Percentiles rank a stretch among this genome's conserved stretches.
Conservation (phyloP, 331 rosid genomes). For the Acacia concinna region DNA sequence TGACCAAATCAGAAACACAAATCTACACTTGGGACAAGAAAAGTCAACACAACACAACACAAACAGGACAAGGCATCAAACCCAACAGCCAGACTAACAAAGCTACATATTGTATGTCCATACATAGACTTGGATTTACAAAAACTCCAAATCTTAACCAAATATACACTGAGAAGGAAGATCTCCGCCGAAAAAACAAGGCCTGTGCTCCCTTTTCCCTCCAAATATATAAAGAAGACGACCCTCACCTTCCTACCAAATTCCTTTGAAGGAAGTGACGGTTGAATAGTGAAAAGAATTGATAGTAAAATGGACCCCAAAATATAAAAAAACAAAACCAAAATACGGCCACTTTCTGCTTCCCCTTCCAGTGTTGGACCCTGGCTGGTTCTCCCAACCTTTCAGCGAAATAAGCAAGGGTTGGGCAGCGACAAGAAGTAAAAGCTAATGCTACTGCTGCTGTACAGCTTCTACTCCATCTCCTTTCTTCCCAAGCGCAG, state of each 20-base stretch:
- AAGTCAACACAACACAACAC: neutral
- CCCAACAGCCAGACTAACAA: constrained; percentile 14
- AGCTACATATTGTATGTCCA: constrained; percentile 35
- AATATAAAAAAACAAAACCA: constrained; percentile 35
- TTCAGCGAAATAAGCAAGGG: constrained; percentile 42
- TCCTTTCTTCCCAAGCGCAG: constrained; percentile 32
- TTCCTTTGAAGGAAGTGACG: constrained; percentile 39
- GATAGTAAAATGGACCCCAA: constrained; percentile 29
- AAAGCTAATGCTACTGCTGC: constrained; percentile 29
- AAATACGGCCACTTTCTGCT: constrained; percentile 32
- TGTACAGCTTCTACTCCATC: constrained; percentile 30
- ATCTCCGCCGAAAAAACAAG: constrained; percentile 47
- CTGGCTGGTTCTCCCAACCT: constrained; percentile 35
- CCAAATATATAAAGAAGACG: constrained; percentile 27
- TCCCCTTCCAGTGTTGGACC: constrained; percentile 32
- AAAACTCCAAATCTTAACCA: constrained; percentile 49
- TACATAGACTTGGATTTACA: constrained; percentile 48
- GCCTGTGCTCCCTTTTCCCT: constrained; percentile 43
- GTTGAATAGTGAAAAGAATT: constrained; percentile 45
- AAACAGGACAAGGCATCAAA: neutral
- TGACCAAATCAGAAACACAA: constrained; percentile 17
- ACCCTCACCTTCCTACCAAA: constrained; percentile 23
- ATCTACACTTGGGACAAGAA: constrained; percentile 20
- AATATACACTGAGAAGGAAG: constrained; percentile 47
- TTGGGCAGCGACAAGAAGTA: constrained; percentile 36